Conservation (phyloP, 768 basidiomycete species). For the Ephemerocybe angulata region DNA sequence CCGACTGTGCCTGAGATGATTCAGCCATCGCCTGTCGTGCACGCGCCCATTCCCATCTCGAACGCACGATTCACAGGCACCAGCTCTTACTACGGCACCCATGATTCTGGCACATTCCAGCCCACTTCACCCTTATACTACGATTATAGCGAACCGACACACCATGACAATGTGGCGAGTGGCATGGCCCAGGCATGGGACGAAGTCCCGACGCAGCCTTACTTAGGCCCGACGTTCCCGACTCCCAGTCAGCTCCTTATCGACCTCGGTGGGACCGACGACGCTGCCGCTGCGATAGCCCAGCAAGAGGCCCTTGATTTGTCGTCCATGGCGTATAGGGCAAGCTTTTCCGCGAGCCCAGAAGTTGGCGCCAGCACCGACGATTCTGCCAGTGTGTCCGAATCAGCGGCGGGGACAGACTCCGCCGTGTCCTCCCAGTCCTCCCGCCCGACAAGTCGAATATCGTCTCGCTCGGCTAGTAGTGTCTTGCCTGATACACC, state of each 20-base stretch:
- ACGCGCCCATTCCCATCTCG: constrained; percentile 9
- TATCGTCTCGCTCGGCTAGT: neutral
- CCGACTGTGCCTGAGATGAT: neutral
- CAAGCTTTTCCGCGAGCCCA: constrained; percentile 1
- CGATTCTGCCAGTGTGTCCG: too few species aligned
- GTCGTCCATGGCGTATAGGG: neutral
- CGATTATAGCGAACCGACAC: neutral
- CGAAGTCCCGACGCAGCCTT: neutral
- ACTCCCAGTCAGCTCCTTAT: constrained; percentile 63
- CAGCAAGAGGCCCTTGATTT: too few species aligned
- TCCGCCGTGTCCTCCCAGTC: too few species aligned
- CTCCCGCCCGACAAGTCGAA: neutral
- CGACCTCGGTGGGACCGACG: constrained; percentile 30
- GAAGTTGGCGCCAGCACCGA: too few species aligned
- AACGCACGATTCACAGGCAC: neutral
- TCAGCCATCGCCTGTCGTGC: constrained; percentile 7
- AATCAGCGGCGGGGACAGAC: too few species aligned
- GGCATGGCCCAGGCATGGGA: neutral
- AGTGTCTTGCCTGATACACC: neutral
- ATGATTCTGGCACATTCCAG: too few species aligned
- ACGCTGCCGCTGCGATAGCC: neutral
- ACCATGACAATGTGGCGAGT: neutral
- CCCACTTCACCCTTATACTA: too few species aligned
- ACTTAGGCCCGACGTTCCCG: constrained; percentile 41
- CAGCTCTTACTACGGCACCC: neutral